These are phyloP conservation scores for Psidium guajava DNA, from an alignment of 345 rosid genomes.

Conservation along the genomic window DNA sequence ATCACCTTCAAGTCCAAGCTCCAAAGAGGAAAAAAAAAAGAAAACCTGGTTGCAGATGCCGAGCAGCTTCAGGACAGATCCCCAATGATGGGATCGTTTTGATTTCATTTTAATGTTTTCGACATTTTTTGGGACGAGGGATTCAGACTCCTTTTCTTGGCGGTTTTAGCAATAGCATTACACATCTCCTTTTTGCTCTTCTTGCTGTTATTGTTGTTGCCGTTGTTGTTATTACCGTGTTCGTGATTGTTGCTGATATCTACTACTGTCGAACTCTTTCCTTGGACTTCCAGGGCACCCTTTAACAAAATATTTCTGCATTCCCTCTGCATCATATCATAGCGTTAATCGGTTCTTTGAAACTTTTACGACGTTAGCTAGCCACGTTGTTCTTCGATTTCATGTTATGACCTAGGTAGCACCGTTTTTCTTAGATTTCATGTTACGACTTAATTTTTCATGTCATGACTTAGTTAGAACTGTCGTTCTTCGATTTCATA, in stretches of 20 bases:
- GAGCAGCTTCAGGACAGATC: background rate
- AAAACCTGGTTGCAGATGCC: background rate
- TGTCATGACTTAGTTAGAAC: too few species aligned
- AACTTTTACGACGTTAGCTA: too few species aligned
- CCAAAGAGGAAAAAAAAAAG: background rate
- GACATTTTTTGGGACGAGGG: constrained; percentile 1
- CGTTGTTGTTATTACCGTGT: background rate
- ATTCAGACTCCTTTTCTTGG: constrained; percentile 38
- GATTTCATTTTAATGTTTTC: too few species aligned
- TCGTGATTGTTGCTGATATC: background rate
- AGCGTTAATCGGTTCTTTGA: too few species aligned
- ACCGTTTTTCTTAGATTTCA: too few species aligned
- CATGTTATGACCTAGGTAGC: too few species aligned
- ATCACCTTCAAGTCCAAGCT: background rate
- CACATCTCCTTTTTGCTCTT: constrained; percentile 37
- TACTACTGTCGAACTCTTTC: background rate
- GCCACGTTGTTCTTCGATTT: too few species aligned
- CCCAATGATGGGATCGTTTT: background rate
- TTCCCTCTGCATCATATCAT: constrained; percentile 1
- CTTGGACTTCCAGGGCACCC: constrained; percentile 4
- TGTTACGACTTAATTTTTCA: too few species aligned
- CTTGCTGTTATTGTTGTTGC: constrained; percentile 2
- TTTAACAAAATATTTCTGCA: constrained; percentile 5
- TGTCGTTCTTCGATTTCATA: too few species aligned
- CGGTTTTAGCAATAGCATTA: constrained; percentile 28